Percentiles rank a stretch among this genome's conserved stretches.
phyloP scores from a whole-genome alignment of 2,329 filamentous ascomycete genomes.

The Penicillium aurantiogriseum region DNA sequence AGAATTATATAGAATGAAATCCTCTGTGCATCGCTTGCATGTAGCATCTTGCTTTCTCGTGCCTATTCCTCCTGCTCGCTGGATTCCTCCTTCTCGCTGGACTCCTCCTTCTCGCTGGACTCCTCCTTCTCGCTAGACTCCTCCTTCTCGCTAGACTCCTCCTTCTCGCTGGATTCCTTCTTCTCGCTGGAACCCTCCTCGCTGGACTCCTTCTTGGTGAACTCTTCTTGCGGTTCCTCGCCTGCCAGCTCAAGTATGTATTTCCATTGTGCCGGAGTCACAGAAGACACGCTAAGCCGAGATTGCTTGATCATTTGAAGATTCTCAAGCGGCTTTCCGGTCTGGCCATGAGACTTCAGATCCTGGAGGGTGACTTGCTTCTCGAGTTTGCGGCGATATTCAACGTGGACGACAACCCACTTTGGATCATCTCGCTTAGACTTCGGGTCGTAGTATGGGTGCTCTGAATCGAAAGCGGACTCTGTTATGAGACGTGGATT shows the following conservation, averaged over 20 bases:
- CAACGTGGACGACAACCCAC: slow-evolving; percentile 88
- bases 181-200: slow-evolving; percentile 1
- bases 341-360: slow-evolving; percentile 63
- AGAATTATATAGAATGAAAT: not conserved
- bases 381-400: slow-evolving; percentile 79
- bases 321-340: slow-evolving; percentile 59
- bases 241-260: slow-evolving; percentile 48
- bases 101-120: slow-evolving; percentile 1
- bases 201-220: slow-evolving; percentile 6
- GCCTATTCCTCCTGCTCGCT: not conserved
- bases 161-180: not conserved
- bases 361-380: slow-evolving; percentile 68
- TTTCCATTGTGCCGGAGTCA: slow-evolving; percentile 48
- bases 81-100: not conserved
- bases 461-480: slow-evolving; percentile 66
- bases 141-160: too few relatives aligned
- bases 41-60: not conserved
- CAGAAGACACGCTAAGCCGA: slow-evolving; percentile 70
- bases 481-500: slow-evolving; percentile 44
- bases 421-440: slow-evolving; percentile 68
- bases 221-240: slow-evolving; percentile 28
- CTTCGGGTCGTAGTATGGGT: slow-evolving; percentile 81
- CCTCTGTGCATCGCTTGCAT: slow-evolving; percentile 2
- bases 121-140: not conserved
- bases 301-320: slow-evolving; percentile 83